phyloP scores from a whole-genome alignment of 768 basidiomycete species.

The Lanmaoa pseudosensibilis region DNA sequence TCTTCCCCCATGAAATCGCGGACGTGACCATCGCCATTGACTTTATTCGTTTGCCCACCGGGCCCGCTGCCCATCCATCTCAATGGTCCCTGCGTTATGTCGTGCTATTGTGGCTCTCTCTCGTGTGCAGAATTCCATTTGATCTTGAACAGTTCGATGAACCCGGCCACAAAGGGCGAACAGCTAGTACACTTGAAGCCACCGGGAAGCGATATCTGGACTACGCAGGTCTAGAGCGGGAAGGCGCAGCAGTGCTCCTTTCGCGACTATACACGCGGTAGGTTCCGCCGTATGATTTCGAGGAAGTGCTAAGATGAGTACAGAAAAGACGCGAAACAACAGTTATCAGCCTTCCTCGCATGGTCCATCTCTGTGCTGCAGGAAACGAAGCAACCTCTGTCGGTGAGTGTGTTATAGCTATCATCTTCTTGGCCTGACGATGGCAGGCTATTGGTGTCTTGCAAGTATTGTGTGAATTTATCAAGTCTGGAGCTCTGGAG shows the following conservation, averaged over 20 bases:
- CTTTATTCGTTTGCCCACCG: constrained; percentile 53
- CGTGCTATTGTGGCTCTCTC: constrained; percentile 87
- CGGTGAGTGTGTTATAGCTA: constrained; percentile 38
- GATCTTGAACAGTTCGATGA: constrained; percentile 85
- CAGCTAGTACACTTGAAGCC: constrained; percentile 55
- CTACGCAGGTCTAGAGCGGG: constrained; percentile 80
- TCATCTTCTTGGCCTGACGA: constrained; percentile 1
- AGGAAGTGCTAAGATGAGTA: constrained; percentile 10
- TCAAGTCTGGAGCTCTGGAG: constrained; percentile 60
- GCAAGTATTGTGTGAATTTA: constrained; percentile 68
- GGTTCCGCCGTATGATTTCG: constrained; percentile 16
- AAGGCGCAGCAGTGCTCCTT: constrained; percentile 78
- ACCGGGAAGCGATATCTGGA: constrained; percentile 58
- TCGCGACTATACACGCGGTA: constrained; percentile 81
- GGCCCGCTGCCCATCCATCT: constrained; percentile 39
- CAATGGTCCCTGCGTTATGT: constrained; percentile 86
- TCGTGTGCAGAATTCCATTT: constrained; percentile 94
- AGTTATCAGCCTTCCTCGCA: constrained; percentile 53
- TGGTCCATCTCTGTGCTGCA: constrained; percentile 44
- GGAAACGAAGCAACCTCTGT: constrained; percentile 47
- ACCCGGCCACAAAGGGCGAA: constrained; percentile 46
- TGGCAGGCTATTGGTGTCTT: constrained; percentile 65
- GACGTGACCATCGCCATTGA: constrained; percentile 76
- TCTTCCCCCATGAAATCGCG: constrained; percentile 89
- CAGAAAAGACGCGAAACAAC: constrained; percentile 58